Conservation (phyloP, 1,284 basidiomycete genomes). For the Butyriboletus appendiculatus region DNA sequence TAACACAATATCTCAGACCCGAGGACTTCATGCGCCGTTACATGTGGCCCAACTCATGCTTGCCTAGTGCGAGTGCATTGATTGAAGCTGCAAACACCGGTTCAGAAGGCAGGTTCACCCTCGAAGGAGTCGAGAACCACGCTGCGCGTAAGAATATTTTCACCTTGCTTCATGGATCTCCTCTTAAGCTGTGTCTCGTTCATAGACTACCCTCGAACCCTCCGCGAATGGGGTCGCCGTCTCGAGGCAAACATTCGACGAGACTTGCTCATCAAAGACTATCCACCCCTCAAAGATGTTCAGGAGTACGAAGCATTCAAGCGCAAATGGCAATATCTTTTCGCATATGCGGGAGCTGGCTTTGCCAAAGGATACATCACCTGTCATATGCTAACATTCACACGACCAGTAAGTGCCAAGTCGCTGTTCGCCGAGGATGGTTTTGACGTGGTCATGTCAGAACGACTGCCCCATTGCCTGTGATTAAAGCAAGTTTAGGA, state of each 20-base stretch:
- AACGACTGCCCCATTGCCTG: conserved; percentile 33
- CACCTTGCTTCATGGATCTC: neutral
- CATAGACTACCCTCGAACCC: conserved; percentile 82
- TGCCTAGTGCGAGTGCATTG: conserved; percentile 78
- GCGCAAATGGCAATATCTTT: conserved; percentile 78
- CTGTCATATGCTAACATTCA: conserved; percentile 74
- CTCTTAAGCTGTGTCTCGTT: conserved; percentile 4
- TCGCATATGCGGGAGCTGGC: conserved; percentile 74
- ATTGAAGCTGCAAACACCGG: conserved; percentile 66
- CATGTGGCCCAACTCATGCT: conserved; percentile 91
- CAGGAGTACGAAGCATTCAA: conserved; percentile 64
- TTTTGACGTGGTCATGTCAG: conserved; percentile 16
- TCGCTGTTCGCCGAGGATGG: neutral
- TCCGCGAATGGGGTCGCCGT: conserved; percentile 85
- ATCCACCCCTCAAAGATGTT: conserved; percentile 54
- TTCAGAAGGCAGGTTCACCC: conserved; percentile 73
- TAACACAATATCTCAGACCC: conserved; percentile 44
- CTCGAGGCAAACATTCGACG: conserved; percentile 65
- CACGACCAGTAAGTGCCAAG: conserved; percentile 47
- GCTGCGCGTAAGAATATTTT: conserved; percentile 59
- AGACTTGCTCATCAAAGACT: conserved; percentile 54
- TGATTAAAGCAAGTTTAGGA: conserved; percentile 22
- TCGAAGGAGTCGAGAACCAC: conserved; percentile 87
- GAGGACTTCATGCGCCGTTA: conserved; percentile 90
- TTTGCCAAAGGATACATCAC: conserved; percentile 77